Evolutionary conservation across 2,329 filamentous ascomycete species (phyloP).

Genomic region (Hymenoscyphus scutula): DNA sequence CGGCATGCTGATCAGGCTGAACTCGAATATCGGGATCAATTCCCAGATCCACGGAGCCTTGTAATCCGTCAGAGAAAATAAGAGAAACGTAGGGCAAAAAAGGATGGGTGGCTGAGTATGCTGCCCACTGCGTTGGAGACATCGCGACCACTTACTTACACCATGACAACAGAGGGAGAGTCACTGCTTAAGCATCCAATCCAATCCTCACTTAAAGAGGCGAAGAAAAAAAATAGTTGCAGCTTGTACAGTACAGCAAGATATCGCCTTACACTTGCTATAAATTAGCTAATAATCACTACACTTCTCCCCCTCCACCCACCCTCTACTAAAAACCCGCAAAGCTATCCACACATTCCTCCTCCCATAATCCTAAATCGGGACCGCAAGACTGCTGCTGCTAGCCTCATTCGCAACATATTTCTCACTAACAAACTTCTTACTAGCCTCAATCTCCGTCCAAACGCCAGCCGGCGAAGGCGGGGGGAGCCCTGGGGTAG

Average conservation of each 20-base stretch:
- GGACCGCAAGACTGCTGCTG: not conserved
- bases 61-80: too few species aligned
- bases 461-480: slow-evolving; percentile 47
- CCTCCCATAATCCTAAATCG: not conserved
- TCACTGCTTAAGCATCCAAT: too few species aligned
- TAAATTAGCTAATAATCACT: not conserved
- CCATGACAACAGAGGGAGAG: too few species aligned
- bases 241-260: not conserved
- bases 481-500: slow-evolving; percentile 25
- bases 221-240: not conserved
- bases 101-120: too few species aligned
- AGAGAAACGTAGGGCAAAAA: too few species aligned
- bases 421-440: slow-evolving; percentile 71
- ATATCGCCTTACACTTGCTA: not conserved
- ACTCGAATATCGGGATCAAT: not conserved
- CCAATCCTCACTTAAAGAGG: too few species aligned
- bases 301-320: not conserved
- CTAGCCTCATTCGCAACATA: slow-evolving; percentile 55
- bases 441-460: slow-evolving; percentile 63
- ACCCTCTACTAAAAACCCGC: too few species aligned
- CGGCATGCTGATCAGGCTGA: not conserved
- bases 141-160: too few species aligned
- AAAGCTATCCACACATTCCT: not conserved
- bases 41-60: too few species aligned
- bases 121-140: too few species aligned